These are phyloP conservation scores for Talaromyces sp. DNA, from an alignment of 2,329 filamentous ascomycete species.

Conservation along the genomic window DNA sequence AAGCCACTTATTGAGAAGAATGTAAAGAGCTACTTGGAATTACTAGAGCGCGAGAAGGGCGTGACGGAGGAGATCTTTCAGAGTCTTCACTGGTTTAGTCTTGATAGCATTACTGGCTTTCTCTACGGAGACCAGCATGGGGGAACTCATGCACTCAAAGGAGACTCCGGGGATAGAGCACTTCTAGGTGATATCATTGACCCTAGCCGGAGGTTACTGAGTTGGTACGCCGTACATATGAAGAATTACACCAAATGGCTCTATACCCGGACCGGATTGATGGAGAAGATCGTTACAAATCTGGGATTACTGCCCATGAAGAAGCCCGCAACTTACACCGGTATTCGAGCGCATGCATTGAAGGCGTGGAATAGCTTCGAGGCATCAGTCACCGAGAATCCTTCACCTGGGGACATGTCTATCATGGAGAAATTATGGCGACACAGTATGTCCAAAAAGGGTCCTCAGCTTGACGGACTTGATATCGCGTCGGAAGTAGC, in stretches of 20 bases:
- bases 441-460: constrained; percentile 26
- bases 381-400: constrained; percentile 19
- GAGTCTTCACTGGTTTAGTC: constrained; percentile 52
- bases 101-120: constrained; percentile 54
- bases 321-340: constrained; percentile 52
- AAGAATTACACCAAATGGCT: constrained; percentile 49
- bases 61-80: constrained; percentile 46
- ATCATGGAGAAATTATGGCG: constrained; percentile 42
- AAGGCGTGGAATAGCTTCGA: constrained; percentile 33
- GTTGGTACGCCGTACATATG: constrained; percentile 52
- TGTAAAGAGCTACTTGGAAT: constrained; percentile 38
- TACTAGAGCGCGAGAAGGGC: constrained; percentile 38
- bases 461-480: constrained; percentile 36
- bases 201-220: constrained; percentile 44
- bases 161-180: constrained; percentile 33
- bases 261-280: constrained; percentile 41
- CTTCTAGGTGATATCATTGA: constrained; percentile 51
- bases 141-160: constrained; percentile 44
- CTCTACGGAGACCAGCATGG: constrained; percentile 47
- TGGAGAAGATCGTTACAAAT: constrained; percentile 33
- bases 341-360: constrained; percentile 47
- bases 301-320: constrained; percentile 48
- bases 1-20: constrained; percentile 40
- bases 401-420: constrained; percentile 19
- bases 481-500: constrained; percentile 54